These are phyloP conservation scores for Suhomyces chickasaworum DNA, from an alignment of 1,139 yeast genomes.

Conservation along the genomic window DNA sequence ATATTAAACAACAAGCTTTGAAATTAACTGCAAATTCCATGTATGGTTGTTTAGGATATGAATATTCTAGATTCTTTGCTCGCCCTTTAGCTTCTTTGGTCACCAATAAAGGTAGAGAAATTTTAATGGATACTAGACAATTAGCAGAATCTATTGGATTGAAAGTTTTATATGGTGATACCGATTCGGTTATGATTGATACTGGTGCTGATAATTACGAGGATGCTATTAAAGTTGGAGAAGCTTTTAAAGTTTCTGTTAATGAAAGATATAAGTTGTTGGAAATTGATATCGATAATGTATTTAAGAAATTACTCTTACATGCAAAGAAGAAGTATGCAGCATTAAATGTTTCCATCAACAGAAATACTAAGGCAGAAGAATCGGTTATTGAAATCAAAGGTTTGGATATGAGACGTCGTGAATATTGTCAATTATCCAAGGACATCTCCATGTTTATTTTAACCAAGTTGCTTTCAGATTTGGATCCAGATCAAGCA, in stretches of 20 bases:
- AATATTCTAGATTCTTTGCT: constrained; percentile 91
- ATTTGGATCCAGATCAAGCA: constrained; percentile 76
- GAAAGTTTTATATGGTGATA: constrained; percentile 95
- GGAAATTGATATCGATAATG: constrained; percentile 95
- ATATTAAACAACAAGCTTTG: constrained; percentile 93
- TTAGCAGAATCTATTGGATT: constrained; percentile 83
- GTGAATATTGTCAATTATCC: constrained; percentile 92
- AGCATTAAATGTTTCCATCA: constrained; percentile 66
- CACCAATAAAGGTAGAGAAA: constrained; percentile 94
- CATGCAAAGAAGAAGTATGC: constrained; percentile 99
- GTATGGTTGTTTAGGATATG: constrained; percentile 98
- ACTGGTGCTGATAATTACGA: constrained; percentile 70
- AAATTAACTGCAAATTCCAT: constrained; percentile 97
- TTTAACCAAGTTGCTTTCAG: constrained; percentile 69
- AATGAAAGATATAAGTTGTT: constrained; percentile 84
- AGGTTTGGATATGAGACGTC: constrained; percentile 95
- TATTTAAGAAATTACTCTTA: constrained; percentile 78
- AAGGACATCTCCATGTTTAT: constrained; percentile 84
- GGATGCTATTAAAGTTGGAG: constrained; percentile 84
- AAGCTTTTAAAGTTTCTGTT: constrained; percentile 78
- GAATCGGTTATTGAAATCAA: constrained; percentile 74
- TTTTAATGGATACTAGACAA: constrained; percentile 88
- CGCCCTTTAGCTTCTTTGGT: constrained; percentile 95
- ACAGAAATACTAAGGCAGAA: constrained; percentile 53
- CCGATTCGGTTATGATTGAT: constrained; percentile 98